Evolutionary conservation across 2,329 filamentous ascomycete genomes (phyloP), one percentile per base, ranked within the genome.

Genomic region (Pseudodiploospora longispora): DNA sequence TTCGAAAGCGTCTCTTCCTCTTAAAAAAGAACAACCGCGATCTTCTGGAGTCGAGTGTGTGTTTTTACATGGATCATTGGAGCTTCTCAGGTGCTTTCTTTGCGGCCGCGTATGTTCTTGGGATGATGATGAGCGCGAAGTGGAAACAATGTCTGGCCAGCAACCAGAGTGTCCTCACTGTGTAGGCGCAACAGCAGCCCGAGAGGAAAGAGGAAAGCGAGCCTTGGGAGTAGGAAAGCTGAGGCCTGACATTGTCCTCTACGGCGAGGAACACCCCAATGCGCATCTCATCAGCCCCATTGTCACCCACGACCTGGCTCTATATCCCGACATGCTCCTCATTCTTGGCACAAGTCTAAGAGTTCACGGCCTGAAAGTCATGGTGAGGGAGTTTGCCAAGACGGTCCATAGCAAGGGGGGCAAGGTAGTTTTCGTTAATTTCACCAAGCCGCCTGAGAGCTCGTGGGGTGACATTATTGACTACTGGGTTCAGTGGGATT

Each of bases 401-500:
- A 76, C 82, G 0, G 79, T 86, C 1, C 83, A 87, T 60, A 78
- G 71, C 52, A 78, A 71, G 41, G 79, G 78, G 27, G 83, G 83
- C 44, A 83, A 77, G 43, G 83, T 87, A 0, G 70, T 87, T 4
- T 86, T 86, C 62, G 78, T 87, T 50, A 87, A 87, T 60, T 76
- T 82, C 27, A 85, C 83, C 2, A 83, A 83, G 54, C 82, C 83
- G 0, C 72, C 83, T 0, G 82, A 85, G 55, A 87, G 83, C 55
- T 75, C 74, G 1, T 87, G 83, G 83, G 78, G 81, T 1, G 82
- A 85, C 43, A 66, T 85, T 0, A 82, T 87, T 42, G 83, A 87
- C 61, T 85, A 82, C 49, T 86, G 82, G 77, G 73, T 87, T 1
- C 73, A 83, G 50, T 85, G 82, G 82, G 83, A 87, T 55, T 87